phyloP scores from a whole-genome alignment of 352 stramenopile genomes.

The Peronospora destructor region DNA sequence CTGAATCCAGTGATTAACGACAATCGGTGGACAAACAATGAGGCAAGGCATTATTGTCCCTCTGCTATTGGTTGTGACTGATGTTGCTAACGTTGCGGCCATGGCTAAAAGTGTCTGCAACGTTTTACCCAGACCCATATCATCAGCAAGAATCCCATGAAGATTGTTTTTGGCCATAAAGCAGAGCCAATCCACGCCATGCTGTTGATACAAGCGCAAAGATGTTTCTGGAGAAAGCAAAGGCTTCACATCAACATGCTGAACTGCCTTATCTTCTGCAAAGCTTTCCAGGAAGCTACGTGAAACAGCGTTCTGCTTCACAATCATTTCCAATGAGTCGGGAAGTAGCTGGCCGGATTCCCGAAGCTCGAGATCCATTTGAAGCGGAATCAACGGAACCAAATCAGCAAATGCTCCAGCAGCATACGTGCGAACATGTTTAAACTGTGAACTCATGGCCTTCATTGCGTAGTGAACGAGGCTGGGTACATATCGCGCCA shows the following conservation, averaged over 20 bases:
- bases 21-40: slow-evolving; percentile 91
- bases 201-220: slow-evolving; percentile 69
- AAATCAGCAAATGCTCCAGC: slow-evolving; percentile 65
- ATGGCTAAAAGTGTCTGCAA: slow-evolving; percentile 90
- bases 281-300: slow-evolving; percentile 64
- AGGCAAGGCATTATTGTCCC: slow-evolving; percentile 30
- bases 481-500: slow-evolving; percentile 59
- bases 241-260: slow-evolving; percentile 25
- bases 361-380: slow-evolving; percentile 55
- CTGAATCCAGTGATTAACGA: slow-evolving; percentile 92
- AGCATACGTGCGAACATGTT: slow-evolving; percentile 38
- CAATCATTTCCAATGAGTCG: slow-evolving; percentile 23
- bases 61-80: slow-evolving; percentile 1
- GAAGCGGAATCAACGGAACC: slow-evolving; percentile 58
- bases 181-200: slow-evolving; percentile 68
- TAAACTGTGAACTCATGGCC: slow-evolving; percentile 44
- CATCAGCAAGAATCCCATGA: slow-evolving; percentile 76
- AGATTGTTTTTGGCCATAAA: slow-evolving; percentile 71
- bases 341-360: slow-evolving; percentile 5
- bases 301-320: slow-evolving; percentile 47
- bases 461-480: slow-evolving; percentile 66
- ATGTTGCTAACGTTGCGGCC: slow-evolving; percentile 41
- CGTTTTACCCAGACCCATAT: slow-evolving; percentile 93
- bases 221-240: slow-evolving; percentile 28
- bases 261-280: slow-evolving; percentile 48